Evolutionary conservation across 805 yeast genomes (phyloP).

Genomic region (Torulaspora maleeae): DNA sequence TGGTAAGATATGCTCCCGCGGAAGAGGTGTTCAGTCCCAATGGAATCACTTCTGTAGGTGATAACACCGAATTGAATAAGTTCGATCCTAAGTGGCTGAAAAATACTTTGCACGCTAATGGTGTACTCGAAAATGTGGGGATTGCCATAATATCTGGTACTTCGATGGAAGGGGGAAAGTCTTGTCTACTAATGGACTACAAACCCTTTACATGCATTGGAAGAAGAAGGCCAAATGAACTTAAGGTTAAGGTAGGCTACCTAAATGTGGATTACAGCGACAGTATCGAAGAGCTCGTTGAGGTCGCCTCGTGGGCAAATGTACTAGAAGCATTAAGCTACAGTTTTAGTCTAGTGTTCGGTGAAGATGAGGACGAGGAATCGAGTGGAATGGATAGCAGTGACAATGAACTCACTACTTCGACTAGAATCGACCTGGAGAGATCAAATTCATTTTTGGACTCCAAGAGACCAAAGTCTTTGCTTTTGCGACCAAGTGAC

Average conservation of each 20-base stretch:
- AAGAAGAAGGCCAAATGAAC: constrained; percentile 25
- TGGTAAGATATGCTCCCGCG: constrained; percentile 11
- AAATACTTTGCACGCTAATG: constrained; percentile 10
- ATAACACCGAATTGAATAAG: not conserved
- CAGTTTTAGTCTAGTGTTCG: constrained; percentile 31
- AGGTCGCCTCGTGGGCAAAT: constrained; percentile 28
- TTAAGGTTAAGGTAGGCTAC: constrained; percentile 34
- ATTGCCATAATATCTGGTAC: constrained; percentile 27
- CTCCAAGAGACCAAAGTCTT: constrained; percentile 14
- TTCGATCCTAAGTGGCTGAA: constrained; percentile 23
- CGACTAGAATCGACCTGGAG: not conserved
- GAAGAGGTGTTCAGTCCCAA: constrained; percentile 2
- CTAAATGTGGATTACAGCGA: constrained; percentile 33
- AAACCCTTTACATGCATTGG: constrained; percentile 16
- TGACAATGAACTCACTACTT: constrained; percentile 4
- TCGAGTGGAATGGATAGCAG: constrained; percentile 7
- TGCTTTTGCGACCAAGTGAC: constrained; percentile 12
- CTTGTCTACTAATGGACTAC: constrained; percentile 27
- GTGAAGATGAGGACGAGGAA: constrained; percentile 28
- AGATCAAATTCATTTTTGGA: constrained; percentile 4
- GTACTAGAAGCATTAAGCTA: constrained; percentile 32
- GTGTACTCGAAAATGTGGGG: constrained; percentile 14
- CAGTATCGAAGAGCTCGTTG: constrained; percentile 28
- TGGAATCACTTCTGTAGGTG: not conserved
- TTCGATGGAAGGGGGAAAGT: constrained; percentile 23